phyloP scores from a whole-genome alignment of 345 rosid species.

The Hevea brasiliensis region DNA sequence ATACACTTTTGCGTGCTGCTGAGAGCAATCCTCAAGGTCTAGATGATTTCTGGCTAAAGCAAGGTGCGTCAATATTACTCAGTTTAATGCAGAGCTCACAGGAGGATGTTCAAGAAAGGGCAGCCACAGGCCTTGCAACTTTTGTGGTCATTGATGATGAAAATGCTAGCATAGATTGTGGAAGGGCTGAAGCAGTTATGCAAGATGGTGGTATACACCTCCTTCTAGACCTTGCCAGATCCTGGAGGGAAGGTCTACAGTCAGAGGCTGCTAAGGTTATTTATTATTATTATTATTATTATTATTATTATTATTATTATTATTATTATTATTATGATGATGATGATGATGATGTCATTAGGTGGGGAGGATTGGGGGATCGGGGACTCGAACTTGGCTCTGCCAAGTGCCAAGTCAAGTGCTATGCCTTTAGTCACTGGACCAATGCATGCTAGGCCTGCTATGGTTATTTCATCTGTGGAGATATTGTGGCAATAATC shows the following conservation, averaged over 20 bases:
- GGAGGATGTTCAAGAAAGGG: constrained; percentile 44
- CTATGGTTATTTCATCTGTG: constrained; percentile 35
- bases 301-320: too few species aligned
- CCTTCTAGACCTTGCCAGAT: constrained; percentile 39
- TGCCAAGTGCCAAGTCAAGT: too few species aligned
- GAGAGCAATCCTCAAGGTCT: constrained; percentile 37
- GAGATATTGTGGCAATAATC: neutral
- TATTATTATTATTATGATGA: too few species aligned
- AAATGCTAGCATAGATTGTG: constrained; percentile 39
- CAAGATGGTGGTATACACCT: constrained; percentile 31
- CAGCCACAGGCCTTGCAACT: constrained; percentile 40
- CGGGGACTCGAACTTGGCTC: too few species aligned
- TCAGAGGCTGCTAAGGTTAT: constrained; percentile 41
- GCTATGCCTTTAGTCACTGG: too few species aligned
- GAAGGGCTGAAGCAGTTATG: constrained; percentile 37
- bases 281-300: too few species aligned
- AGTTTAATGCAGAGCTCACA: constrained; percentile 37
- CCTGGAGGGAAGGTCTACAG: constrained; percentile 41
- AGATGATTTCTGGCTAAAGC: constrained; percentile 37
- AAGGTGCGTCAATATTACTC: constrained; percentile 33
- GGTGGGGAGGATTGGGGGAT: too few species aligned
- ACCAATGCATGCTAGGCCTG: too few species aligned
- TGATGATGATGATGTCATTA: too few species aligned
- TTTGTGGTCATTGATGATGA: constrained; percentile 45
- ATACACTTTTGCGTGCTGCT: constrained; percentile 35